phyloP scores from a whole-genome alignment of 2,329 filamentous ascomycete genomes.

The Ceratocystis cacaofunesta region DNA sequence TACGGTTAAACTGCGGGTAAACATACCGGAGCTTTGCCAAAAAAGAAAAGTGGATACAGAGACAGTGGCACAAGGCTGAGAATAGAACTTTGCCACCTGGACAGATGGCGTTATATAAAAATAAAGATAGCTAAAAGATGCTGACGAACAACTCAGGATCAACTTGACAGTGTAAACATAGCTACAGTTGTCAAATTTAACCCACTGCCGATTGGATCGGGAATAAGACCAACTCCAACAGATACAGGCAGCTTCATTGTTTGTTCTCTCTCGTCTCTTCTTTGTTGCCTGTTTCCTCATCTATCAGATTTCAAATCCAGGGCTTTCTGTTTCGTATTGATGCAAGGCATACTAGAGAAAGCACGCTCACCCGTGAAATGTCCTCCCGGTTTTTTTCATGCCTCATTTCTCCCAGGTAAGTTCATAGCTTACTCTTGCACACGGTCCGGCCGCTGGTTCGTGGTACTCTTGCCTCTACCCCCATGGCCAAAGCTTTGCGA shows the following conservation, averaged over 20 bases:
- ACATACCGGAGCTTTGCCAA: background rate
- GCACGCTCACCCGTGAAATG: background rate
- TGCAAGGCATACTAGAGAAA: background rate
- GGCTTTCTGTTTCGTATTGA: background rate
- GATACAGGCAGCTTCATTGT: background rate
- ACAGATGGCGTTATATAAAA: background rate
- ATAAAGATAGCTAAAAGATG: background rate
- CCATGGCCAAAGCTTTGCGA: constrained; percentile 1
- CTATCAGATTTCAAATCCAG: background rate
- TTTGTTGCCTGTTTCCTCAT: background rate
- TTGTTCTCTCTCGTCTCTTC: background rate
- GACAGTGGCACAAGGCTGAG: constrained; percentile 1
- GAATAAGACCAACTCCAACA: background rate
- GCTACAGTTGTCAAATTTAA: background rate
- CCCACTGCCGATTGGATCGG: background rate
- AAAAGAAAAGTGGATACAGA: background rate
- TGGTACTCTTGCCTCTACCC: background rate
- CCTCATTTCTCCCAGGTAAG: background rate
- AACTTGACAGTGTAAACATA: background rate
- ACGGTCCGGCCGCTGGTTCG: background rate
- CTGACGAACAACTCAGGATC: background rate
- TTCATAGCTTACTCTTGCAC: background rate
- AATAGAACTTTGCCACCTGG: background rate
- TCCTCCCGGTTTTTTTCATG: background rate
- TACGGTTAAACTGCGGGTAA: background rate